phyloP scores from a whole-genome alignment of 2,329 filamentous ascomycete genomes.

The Lasiodiplodia theobromae region DNA sequence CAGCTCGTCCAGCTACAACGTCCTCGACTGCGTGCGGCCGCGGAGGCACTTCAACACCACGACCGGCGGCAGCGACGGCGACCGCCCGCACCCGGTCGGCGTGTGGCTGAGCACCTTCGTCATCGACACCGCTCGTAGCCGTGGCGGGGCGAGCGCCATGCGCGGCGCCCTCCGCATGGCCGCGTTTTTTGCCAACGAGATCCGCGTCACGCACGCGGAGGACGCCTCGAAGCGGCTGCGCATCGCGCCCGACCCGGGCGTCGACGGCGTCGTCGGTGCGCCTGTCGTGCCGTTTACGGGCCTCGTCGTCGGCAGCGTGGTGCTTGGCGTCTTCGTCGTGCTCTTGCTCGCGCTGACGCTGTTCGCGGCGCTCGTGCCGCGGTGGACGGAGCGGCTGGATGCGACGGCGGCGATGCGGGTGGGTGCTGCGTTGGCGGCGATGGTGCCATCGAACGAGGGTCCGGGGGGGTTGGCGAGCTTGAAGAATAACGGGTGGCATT shows the following conservation, averaged over 20 bases:
- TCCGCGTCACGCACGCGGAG: no score
- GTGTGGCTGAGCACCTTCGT: background rate
- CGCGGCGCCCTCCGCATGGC: background rate
- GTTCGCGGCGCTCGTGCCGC: background rate
- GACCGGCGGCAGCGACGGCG: no score
- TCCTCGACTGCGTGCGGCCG: no score
- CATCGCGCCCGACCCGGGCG: background rate
- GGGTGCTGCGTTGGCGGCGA: background rate
- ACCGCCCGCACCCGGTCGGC: no score
- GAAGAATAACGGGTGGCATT: no score
- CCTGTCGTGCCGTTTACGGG: background rate
- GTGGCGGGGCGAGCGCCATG: background rate
- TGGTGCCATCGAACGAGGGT: background rate
- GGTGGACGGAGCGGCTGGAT: constrained; percentile 8
- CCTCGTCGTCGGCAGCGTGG: background rate
- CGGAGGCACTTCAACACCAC: no score
- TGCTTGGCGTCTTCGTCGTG: background rate
- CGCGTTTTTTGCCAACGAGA: background rate
- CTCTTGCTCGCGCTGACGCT: background rate
- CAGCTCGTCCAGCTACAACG: no score
- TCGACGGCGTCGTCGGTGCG: background rate
- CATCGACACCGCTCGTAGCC: no score
- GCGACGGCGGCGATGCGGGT: background rate
- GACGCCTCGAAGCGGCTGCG: no score
- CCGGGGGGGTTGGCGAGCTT: background rate